Base-by-base conservation (phyloP, 805 yeast species). In the Cyberlindnera galapagoensis region DNA sequence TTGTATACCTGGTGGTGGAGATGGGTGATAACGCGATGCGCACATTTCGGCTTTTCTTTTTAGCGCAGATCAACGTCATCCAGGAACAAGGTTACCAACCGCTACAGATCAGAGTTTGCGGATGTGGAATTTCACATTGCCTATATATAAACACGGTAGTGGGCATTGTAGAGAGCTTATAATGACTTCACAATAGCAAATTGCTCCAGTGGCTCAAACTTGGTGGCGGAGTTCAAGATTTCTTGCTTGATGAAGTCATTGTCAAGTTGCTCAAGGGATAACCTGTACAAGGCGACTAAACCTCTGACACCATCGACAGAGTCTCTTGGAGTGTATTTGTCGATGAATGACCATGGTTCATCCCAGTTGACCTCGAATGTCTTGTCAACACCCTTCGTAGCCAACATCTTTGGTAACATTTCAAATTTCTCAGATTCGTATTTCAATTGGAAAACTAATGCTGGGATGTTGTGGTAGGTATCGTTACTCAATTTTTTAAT, bases 301-400 rank as follows among this genome's bases (percentile, higher is more conserved):
- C 50, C 47, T 7, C 31, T 21, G 15, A 40, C 26, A 12, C 44
- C 42, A 9, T 42, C 35, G 23, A 33, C 32, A 3, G 35, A 9
- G 12, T 33, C 35, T 9, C 24, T 15, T 4, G 35, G 17, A 31
- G 44, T 40, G 26, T 40, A 41, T 20, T 33, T 34, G 2, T 28
- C 27, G n/a, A 48, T 36, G 21, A 46, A 36, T 6, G 26, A 28
- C 13, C 33, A 30, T 5, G 44, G 8, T 7, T 44, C 29, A 9
- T 22, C 33, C 24, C 42, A 46, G 17, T 44, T 38, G 19, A 43
- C 43, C 5, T 32, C 35, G 18, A 48, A 51, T 36, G 43, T 44
- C 35, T 48, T 51, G 20, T 36, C 46, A 13, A 51, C 30, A 18
- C 52, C 48, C 39, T 43, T 51, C 13, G 43, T 46, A 13, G 46